phyloP scores from a whole-genome alignment of 495 filamentous ascomycete genomes.

The Penicillium psychrofluorescens region DNA sequence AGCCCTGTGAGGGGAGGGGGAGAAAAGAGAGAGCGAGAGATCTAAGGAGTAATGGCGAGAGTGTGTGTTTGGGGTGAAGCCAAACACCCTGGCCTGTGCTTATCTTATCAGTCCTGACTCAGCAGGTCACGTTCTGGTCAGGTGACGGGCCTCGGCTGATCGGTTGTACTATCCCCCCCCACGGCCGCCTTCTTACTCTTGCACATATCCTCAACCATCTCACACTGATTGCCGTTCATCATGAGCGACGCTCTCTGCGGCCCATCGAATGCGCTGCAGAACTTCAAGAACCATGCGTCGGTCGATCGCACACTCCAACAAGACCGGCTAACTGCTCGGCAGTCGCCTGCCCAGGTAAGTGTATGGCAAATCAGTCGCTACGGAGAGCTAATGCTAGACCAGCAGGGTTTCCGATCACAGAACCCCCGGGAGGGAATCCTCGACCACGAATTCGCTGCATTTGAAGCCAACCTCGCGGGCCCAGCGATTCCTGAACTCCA shows the following conservation, averaged over 20 bases:
- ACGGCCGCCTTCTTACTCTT: background rate
- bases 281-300: conserved; percentile 71
- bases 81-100: conserved; percentile 30
- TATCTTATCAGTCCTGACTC: conserved; percentile 29
- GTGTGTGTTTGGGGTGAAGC: conserved; percentile 20
- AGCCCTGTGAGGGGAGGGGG: conserved; percentile 2
- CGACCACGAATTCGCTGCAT: conserved; percentile 65
- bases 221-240: conserved; percentile 6
- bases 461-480: conserved; percentile 47
- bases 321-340: conserved; percentile 56
- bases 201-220: background rate
- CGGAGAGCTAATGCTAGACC: too few species aligned
- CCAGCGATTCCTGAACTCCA: conserved; percentile 24
- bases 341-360: conserved; percentile 49
- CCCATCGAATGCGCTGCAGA: conserved; percentile 82
- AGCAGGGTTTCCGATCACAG: conserved; percentile 57
- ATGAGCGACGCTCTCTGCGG: conserved; percentile 86
- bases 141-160: conserved; percentile 25
- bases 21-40: conserved; percentile 1
- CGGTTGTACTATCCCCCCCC: conserved; percentile 14
- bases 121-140: conserved; percentile 17
- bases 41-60: conserved; percentile 17
- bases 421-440: conserved; percentile 47
- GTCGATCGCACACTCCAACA: conserved; percentile 79
- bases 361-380: too few species aligned